These are phyloP conservation scores for Mychonastes homosphaera DNA, from an alignment of 139 green algal species.

Conservation along the genomic window DNA sequence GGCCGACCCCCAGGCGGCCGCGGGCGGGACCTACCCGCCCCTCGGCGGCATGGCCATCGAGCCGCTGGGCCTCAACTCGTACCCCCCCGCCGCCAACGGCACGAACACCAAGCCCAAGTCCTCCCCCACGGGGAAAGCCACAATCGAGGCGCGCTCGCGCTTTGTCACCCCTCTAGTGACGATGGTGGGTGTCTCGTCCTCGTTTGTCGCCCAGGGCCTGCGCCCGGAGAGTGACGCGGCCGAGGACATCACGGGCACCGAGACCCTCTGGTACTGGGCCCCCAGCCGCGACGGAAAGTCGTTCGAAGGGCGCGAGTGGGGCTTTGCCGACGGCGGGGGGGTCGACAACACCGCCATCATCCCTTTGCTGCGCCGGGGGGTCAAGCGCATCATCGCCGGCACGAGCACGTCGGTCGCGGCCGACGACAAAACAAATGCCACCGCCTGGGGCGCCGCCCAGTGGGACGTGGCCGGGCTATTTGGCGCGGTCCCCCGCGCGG, in stretches of 20 bases:
- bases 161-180: neutral
- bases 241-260: slow-evolving; percentile 15
- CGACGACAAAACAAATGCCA: neutral
- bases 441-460: slow-evolving; percentile 3
- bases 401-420: neutral
- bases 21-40: neutral
- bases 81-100: neutral
- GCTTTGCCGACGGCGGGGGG: slow-evolving; percentile 19
- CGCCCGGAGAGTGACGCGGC: slow-evolving; percentile 3
- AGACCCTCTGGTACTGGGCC: slow-evolving; percentile 15
- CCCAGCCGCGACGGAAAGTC: slow-evolving; percentile 11
- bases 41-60: slow-evolving; percentile 10
- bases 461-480: slow-evolving; percentile 24
- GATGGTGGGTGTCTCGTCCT: slow-evolving; percentile 18
- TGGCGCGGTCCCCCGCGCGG: slow-evolving; percentile 11
- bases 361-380: slow-evolving; percentile 20
- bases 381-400: slow-evolving; percentile 13
- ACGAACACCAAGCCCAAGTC: no score
- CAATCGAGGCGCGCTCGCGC: neutral
- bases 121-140: no score
- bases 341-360: slow-evolving; percentile 28
- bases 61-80: slow-evolving; percentile 15
- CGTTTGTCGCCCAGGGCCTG: slow-evolving; percentile 20
- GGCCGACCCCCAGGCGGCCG: neutral
- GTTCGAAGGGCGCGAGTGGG: neutral